Evolutionary conservation across 192 early-diverging fungal genomes (phyloP).

Genomic region (Gigaspora rosea): DNA sequence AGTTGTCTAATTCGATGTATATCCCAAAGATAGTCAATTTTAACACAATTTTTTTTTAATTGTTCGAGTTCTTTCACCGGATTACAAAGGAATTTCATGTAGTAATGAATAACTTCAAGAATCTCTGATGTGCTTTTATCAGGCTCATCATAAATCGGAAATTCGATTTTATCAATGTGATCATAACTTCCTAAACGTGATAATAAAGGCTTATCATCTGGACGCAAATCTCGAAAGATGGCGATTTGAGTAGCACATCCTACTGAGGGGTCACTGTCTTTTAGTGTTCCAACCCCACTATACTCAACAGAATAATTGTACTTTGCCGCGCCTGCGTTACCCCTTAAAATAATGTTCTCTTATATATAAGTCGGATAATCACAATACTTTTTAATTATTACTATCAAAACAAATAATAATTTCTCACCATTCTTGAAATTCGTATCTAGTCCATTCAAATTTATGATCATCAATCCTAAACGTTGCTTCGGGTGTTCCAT

Average conservation of each 20-base stretch:
- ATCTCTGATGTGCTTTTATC: slow-evolving; percentile 40
- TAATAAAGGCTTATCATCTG: neutral
- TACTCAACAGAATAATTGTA: slow-evolving; percentile 71
- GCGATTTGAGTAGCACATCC: slow-evolving; percentile 80
- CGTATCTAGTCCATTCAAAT: slow-evolving; percentile 93
- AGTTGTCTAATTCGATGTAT: slow-evolving; percentile 23
- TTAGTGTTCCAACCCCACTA: slow-evolving; percentile 61
- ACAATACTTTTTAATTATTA: neutral
- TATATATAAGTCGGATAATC: neutral
- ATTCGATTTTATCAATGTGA: slow-evolving; percentile 49
- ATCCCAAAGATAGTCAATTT: slow-evolving; percentile 21
- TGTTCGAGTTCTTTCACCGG: neutral
- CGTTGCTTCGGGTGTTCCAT: slow-evolving; percentile 61
- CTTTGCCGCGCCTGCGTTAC: slow-evolving; percentile 46
- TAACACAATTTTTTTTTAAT: neutral
- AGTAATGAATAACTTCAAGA: slow-evolving; percentile 39
- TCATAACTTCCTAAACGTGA: slow-evolving; percentile 19
- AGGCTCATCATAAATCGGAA: slow-evolving; percentile 51
- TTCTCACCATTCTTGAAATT: slow-evolving; percentile 78
- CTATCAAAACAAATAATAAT: neutral
- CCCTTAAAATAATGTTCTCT: slow-evolving; percentile 38
- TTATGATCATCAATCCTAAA: slow-evolving; percentile 87
- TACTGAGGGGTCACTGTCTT: slow-evolving; percentile 44
- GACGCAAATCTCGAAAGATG: slow-evolving; percentile 48
- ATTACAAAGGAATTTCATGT: slow-evolving; percentile 36